Base-by-base conservation (phyloP, 169 alveolate species). In the Plasmodium berghei region DNA sequence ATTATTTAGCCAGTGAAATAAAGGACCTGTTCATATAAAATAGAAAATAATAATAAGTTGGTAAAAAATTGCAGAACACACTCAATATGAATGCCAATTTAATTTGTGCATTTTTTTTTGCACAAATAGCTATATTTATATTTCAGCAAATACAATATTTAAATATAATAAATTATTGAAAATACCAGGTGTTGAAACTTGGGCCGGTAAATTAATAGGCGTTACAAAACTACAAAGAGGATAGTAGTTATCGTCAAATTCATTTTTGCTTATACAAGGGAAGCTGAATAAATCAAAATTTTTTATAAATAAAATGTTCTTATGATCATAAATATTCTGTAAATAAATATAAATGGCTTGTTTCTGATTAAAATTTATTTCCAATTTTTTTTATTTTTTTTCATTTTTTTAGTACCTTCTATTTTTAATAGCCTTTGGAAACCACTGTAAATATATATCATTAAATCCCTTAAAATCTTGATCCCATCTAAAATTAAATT, bases 401-500 rank as follows among this genome's bases (percentile, higher is more conserved):
- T 16, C 5, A 6, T 77, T 45, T 58, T 1, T 54, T 54, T 10
- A 5, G 14, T 83, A 83, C 87, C 80, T 86, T 55, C 91, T 86
- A 59, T 71, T 71, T 86, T 88, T 69, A 46, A 94, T 87, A 10
- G 96, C 95, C 66, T 93, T 91, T 34, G 96, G 95, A 67, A 93
- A 94, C 94, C 95, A 85, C 72, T 95, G 96, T 20, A 80, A 71
- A 73, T 95, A 95, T 5, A 87, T 89, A 12, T 75, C 93, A 87
- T 95, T 95, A 94, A 95, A 95, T 63, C 86, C 85, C 28, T 91
- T 87, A 63, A 95, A 95, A 48, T 95, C 97, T 64, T 87, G 48
- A 45, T 94, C 94, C 97, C 97, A 95, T 63, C 83, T 92, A 10
- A 9, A 1, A 5, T 22, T 24, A 2, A 24, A 18, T n/a, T n/a